Base-by-base conservation (phyloP, 306 rosid genomes). In the Prunus campanulata region DNA sequence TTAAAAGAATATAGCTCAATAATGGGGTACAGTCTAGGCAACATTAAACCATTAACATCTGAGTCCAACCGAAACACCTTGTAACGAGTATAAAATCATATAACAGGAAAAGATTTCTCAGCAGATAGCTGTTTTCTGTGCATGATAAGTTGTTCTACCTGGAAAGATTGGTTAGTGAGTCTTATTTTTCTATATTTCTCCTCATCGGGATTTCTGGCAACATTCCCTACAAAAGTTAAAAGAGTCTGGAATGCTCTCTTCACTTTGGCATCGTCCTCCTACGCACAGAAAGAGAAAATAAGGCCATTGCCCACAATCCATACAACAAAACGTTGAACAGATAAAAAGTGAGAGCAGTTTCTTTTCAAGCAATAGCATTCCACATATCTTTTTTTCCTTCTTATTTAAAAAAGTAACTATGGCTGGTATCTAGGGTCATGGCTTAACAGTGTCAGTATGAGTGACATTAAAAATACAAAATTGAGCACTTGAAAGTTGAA, bases 141-240 rank as follows among this genome's bases (percentile, higher is more conserved):
- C 77, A 72, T 8, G 50, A 68, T 50, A 19, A 57, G 66, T 68
- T 59, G 71, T 71, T 80, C 55, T 83, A 91, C 99, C 97, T 92
- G 97, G 82, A 92, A 95, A 66, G 91, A 67, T 77, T 81, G 92
- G 78, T 92, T 95, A 73, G 75, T 85, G 49, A 92, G 97, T 75
- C 97, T 85, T 47, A 95, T 91, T 78, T 87, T 95, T 83, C 97
- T 89, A 86, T 88, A 95, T 76, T 95, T 95, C 83, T 95, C 99
- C 88, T 95, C 97, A 35, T 86, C 85, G 0, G 97, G 96, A 85
- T 75, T 89, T 82, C 81, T 88, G 68, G 76, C 97, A 49, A 95
- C 97, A 79, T 95, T 95, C 61, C 93, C 93, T 29, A 95, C 84
- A 60, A 89, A 95, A 25, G 93, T 91, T 29, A 92, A 79, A 77